phyloP scores from a whole-genome alignment of 345 rosid genomes.

The Salix suchowensis region DNA sequence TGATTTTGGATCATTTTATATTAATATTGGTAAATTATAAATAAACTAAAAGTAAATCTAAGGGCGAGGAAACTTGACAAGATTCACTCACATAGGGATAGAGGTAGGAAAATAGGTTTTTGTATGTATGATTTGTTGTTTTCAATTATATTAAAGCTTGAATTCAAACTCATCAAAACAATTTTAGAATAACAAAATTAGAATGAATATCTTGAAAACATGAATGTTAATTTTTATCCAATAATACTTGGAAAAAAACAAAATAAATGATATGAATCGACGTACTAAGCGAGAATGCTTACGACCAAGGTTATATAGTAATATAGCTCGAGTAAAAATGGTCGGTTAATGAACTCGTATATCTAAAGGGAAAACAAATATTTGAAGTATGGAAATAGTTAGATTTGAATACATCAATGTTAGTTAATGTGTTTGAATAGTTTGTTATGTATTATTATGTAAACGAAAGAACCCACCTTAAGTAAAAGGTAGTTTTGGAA shows the following conservation, averaged over 20 bases:
- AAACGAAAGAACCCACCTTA: background rate
- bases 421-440: too few relatives aligned
- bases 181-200: too few relatives aligned
- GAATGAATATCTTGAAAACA: too few relatives aligned
- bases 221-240: too few relatives aligned
- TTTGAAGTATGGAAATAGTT: background rate
- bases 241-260: too few relatives aligned
- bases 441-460: too few relatives aligned
- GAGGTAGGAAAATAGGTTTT: background rate
- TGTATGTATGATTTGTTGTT: background rate
- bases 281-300: too few relatives aligned
- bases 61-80: background rate
- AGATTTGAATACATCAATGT: too few relatives aligned
- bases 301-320: background rate
- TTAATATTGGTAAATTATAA: too few relatives aligned
- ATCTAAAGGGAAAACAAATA: background rate
- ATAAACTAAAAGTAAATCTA: too few relatives aligned
- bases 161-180: too few relatives aligned
- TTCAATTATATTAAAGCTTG: too few relatives aligned
- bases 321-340: background rate
- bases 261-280: background rate
- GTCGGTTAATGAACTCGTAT: background rate
- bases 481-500: background rate
- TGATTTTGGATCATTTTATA: background rate
- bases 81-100: background rate